Percentiles rank a stretch among this genome's conserved stretches.
These are phyloP conservation scores for Cynara cardunculus DNA, from an alignment of 129 eudicot species.

Conservation along the genomic window DNA sequence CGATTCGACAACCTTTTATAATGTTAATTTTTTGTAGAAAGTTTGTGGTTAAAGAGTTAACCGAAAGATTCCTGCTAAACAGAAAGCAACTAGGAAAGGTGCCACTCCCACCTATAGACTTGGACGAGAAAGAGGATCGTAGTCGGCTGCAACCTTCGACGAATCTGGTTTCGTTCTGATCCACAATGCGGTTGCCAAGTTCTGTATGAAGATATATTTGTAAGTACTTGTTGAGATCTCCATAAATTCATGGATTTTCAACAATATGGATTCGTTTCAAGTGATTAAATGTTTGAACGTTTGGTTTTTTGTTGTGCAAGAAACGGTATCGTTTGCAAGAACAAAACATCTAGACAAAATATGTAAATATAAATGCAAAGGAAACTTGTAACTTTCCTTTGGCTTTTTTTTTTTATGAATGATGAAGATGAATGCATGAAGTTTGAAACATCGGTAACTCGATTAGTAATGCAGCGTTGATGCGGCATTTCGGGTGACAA, in stretches of 20 bases:
- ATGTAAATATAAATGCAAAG: neutral
- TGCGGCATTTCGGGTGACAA: too few species aligned
- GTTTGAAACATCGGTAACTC: neutral
- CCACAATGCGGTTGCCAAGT: constrained; percentile 19
- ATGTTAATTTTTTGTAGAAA: neutral
- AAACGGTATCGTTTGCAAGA: neutral
- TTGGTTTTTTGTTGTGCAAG: neutral
- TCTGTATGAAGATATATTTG: constrained; percentile 19
- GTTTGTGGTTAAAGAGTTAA: neutral
- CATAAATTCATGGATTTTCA: neutral
- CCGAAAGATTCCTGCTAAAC: constrained; percentile 10
- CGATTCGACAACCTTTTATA: neutral
- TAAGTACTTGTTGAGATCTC: constrained; percentile 25
- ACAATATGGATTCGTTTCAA: constrained; percentile 7
- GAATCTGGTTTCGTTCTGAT: constrained; percentile 46
- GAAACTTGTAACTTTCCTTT: neutral
- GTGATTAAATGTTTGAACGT: constrained; percentile 8
- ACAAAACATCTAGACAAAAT: neutral
- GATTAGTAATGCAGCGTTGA: too few species aligned
- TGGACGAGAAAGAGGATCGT: constrained; percentile 46
- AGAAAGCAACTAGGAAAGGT: constrained; percentile 50
- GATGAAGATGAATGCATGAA: neutral
- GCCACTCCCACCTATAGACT: constrained; percentile 32
- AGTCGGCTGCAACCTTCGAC: constrained; percentile 29
- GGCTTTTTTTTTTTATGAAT: neutral